Evolutionary conservation across 148 eudicot genomes (phyloP).

Genomic region (Oxyria digyna): DNA sequence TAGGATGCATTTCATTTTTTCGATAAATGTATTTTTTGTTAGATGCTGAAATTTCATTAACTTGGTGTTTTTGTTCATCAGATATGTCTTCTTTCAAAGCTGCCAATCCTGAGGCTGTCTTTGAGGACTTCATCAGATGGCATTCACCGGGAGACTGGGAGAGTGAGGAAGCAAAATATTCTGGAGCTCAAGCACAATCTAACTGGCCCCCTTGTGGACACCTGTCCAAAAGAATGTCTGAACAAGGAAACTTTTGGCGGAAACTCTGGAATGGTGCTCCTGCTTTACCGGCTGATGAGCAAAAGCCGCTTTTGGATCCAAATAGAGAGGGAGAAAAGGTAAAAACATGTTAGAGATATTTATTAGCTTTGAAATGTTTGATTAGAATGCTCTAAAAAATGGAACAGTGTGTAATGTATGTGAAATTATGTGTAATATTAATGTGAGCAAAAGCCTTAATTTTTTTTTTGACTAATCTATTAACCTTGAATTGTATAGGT

Average conservation of each 20-base stretch:
- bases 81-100: slow-evolving; percentile 99
- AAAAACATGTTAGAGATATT: not conserved
- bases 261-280: slow-evolving; percentile 85
- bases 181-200: slow-evolving; percentile 18
- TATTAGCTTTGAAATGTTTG: not conserved
- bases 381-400: not conserved
- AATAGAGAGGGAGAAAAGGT: slow-evolving; percentile 98
- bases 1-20: not conserved
- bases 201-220: slow-evolving; percentile 86
- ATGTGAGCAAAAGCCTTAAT: not conserved
- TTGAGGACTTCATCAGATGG: slow-evolving; percentile 97
- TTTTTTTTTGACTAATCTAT: not conserved
- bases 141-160: slow-evolving; percentile 99
- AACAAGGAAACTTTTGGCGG: slow-evolving; percentile 74
- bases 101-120: slow-evolving; percentile 88
- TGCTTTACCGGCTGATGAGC: slow-evolving; percentile 72
- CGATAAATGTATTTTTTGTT: not conserved
- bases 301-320: slow-evolving; percentile 85
- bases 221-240: slow-evolving; percentile 92
- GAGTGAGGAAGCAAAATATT: slow-evolving; percentile 16
- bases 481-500: slow-evolving; percentile 19
- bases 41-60: not conserved
- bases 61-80: slow-evolving; percentile 17
- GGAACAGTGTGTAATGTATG: not conserved
- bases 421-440: not conserved